These are phyloP conservation scores for Fagus sylvatica DNA, from an alignment of 306 rosid genomes.

Conservation along the genomic window DNA sequence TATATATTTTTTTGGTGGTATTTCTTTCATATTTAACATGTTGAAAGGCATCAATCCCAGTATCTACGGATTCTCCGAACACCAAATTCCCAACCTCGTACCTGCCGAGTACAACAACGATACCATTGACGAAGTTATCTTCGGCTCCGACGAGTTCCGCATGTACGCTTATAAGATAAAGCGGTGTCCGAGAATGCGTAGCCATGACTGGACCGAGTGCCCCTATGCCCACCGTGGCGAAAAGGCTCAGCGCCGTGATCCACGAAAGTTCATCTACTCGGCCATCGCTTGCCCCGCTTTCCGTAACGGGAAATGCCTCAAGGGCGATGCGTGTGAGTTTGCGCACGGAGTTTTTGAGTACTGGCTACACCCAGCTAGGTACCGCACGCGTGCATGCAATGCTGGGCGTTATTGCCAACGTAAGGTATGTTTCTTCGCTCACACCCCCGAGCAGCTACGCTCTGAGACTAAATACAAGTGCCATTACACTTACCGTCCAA, in stretches of 20 bases:
- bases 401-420: conserved; percentile 42
- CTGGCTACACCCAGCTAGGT: conserved; percentile 57
- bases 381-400: conserved; percentile 52
- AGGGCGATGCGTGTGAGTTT: conserved; percentile 43
- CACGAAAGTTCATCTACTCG: conserved; percentile 29
- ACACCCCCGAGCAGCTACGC: conserved; percentile 43
- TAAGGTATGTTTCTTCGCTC: conserved; percentile 60
- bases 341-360: conserved; percentile 63
- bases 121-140: conserved; percentile 19
- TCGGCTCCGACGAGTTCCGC: conserved; percentile 52
- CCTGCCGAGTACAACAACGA: conserved; percentile 13
- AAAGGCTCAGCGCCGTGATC: conserved; percentile 60
- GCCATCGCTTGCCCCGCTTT: conserved; percentile 44
- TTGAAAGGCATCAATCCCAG: conserved; percentile 1
- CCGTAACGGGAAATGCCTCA: conserved; percentile 40
- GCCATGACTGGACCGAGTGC: conserved; percentile 63
- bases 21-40: background rate
- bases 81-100: background rate
- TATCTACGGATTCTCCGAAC: conserved; percentile 4
- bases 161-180: conserved; percentile 52
- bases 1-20: background rate
- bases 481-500: background rate
- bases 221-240: conserved; percentile 61
- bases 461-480: conserved; percentile 22
- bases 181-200: conserved; percentile 44